Base-by-base conservation (phyloP, 1,284 basidiomycete genomes). In the Sanguinoderma infundibulare region DNA sequence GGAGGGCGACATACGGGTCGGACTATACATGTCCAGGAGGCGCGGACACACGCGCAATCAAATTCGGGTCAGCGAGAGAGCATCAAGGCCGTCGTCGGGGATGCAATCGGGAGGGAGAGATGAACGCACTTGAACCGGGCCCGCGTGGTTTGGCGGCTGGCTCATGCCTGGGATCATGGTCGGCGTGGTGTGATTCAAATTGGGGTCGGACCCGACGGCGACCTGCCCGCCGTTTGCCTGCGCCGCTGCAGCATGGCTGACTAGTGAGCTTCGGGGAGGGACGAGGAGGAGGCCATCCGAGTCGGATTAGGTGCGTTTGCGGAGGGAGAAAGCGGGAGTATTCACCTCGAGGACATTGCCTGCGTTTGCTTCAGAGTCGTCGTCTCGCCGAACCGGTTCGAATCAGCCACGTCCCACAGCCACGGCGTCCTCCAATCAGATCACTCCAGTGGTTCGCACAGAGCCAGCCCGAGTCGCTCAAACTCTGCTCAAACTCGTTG, bases 361-460 rank as follows among this genome's bases (percentile, higher is more conserved):
- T 52, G 47, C 34, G 50, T 44, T 57, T 36, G 39, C 55, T 42
- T 49, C 36, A 58, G 59, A 65, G 63, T 55, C 59, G 62, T 62
- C 57, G 59, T 55, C 47, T 17, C 65, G 65, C 65, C 65, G 65
- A 66, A 66, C 62, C 65, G 65, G 65, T 66, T 66, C 65, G 65
- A 62, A 62, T 54, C 65, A 56, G 20, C 39, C 36, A 34, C n/a
- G 30, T 22, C 34, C 14, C 32, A 2, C 38, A 20, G 15, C 8
- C 46, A 6, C 34, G 28, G 46, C 28, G 46, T 49, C 44, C 7
- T 47, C 12, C 28, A 32, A 22, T 26, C 15, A 55, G n/a, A n/a
- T n/a, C n/a, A n/a, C n/a, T n/a, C n/a, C n/a, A n/a, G n/a, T n/a
- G n/a, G n/a, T n/a, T n/a, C n/a, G n/a, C n/a, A n/a, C n/a, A n/a